Base-by-base conservation (phyloP, 768 basidiomycete species). In the Mycena rebaudengoi region DNA sequence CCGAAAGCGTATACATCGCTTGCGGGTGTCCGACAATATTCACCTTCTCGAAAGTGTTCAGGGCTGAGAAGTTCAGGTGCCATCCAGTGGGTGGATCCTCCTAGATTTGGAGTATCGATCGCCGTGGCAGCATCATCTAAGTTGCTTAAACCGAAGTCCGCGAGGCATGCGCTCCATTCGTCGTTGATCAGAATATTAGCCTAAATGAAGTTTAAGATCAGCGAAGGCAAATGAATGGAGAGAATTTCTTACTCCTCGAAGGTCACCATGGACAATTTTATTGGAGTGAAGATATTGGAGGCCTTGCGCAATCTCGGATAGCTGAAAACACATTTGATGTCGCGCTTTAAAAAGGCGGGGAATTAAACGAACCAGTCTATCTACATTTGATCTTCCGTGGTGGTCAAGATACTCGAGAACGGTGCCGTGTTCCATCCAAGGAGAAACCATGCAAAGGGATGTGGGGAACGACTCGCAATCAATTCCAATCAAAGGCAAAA, bases 1-100 rank as follows among this genome's bases (percentile, higher is more conserved):
- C 68, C 77, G 64, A 76, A 76, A 2, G 77, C 71, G 64, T 74
- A 78, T 14, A 76, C 72, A 59, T 78, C 76, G 43, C 68, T 77
- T 1, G 66, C 67, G 16, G 66, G 60, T 7, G 76, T 76, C 43
- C 74, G 58, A 12, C 61, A 23, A 32, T 70, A 73, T 37, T 53
- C 58, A 21, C 68, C 52, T 7, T 25, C 56, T 40, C 67, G 71
- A 55, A 76, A 74, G 5, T 62, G 51, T 40, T 72, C 70, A 0
- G 76, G 75, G 33, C 72, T 61, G 25, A 74, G 69, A 4, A 78
- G 67, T 59, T 78, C 77, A 0, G 78, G 78, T 3, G 78, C 76
- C 73, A 74, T 77, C 75, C 77, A 79, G 21, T 75, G 61, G 4
- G 70, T 54, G 16, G 70, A 69, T 18, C 77, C 76, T 20, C 66